Evolutionary conservation across 306 rosid genomes (phyloP).

Genomic region (Fragaria nilgerrensis): DNA sequence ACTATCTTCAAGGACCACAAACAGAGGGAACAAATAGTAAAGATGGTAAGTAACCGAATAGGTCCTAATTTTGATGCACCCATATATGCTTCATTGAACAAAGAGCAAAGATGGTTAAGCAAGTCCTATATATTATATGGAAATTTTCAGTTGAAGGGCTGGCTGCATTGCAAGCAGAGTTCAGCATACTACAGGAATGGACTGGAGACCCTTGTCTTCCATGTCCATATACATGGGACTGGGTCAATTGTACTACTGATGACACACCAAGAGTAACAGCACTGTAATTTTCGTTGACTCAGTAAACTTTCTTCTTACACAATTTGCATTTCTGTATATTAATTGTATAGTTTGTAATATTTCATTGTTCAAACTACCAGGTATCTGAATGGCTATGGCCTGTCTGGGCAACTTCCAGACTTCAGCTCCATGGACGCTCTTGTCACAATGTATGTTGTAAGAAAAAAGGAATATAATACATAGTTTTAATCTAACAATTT

Average conservation of each 20-base stretch:
- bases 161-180: conserved; percentile 22
- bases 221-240: conserved; percentile 43
- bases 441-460: conserved; percentile 37
- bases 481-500: neutral
- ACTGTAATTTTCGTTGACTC: conserved; percentile 21
- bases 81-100: neutral
- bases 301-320: conserved; percentile 1
- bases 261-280: conserved; percentile 39
- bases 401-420: conserved; percentile 45
- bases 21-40: conserved; percentile 34
- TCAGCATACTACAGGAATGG: conserved; percentile 45
- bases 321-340: neutral
- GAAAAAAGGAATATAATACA: neutral
- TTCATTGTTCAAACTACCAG: conserved; percentile 32
- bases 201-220: conserved; percentile 56
- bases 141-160: conserved; percentile 40
- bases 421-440: conserved; percentile 52
- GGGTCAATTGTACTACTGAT: conserved; percentile 38
- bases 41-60: conserved; percentile 29
- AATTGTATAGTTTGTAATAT: neutral
- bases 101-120: neutral
- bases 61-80: neutral
- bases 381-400: conserved; percentile 36
- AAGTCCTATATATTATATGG: neutral
- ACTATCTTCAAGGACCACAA: conserved; percentile 18